These are phyloP conservation scores for Verbascum thapsus DNA, from an alignment of 257 asterid species.

Conservation along the genomic window DNA sequence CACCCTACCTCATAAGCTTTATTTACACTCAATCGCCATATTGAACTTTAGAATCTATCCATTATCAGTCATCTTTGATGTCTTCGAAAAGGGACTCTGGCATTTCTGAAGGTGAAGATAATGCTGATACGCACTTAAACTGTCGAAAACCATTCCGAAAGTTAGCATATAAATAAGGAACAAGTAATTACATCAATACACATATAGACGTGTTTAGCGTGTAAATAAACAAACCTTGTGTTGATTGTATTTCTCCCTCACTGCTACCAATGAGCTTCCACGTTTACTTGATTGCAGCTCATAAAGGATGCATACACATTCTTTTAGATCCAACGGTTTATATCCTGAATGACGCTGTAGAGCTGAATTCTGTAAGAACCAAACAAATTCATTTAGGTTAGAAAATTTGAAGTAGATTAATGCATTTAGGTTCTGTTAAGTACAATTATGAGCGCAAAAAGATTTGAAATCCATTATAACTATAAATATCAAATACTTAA, in stretches of 20 bases:
- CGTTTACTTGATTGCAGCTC: not conserved
- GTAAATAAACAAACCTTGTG: too few species aligned
- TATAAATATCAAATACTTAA: too few species aligned
- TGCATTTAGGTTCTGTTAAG: too few species aligned
- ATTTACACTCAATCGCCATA: too few species aligned
- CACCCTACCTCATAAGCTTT: too few species aligned
- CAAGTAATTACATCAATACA: too few species aligned
- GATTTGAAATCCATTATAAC: too few species aligned
- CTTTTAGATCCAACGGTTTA: not conserved
- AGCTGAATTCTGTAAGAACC: not conserved
- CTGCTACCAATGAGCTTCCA: not conserved
- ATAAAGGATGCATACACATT: not conserved
- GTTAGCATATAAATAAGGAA: too few species aligned
- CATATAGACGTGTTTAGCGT: too few species aligned
- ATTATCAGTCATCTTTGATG: constrained; percentile 5
- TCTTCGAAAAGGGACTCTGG: constrained; percentile 44
- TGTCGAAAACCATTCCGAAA: too few species aligned
- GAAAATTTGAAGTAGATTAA: not conserved
- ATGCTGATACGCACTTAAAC: constrained; percentile 53
- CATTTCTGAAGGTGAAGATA: constrained; percentile 35
- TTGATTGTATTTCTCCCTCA: not conserved
- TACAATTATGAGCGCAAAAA: not conserved
- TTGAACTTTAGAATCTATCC: too few species aligned
- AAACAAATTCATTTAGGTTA: constrained; percentile 5
- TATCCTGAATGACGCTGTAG: not conserved